phyloP scores from a whole-genome alignment of 352 stramenopile genomes.

The Bremia lactucae region DNA sequence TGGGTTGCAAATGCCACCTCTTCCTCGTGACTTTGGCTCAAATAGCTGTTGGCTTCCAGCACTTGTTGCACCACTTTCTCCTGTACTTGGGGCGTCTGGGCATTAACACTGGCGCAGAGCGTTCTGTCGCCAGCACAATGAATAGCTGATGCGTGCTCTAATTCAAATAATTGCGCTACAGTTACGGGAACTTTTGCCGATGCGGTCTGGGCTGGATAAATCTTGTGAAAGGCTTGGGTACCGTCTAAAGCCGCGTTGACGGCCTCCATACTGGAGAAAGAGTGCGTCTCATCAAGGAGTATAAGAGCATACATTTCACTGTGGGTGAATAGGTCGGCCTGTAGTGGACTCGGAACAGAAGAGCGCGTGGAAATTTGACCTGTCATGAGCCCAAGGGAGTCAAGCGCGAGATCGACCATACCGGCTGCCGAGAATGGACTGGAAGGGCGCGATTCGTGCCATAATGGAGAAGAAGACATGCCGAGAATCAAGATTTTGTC shows the following conservation, averaged over 20 bases:
- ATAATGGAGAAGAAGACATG: conserved; percentile 10
- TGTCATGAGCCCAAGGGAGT: conserved; percentile 23
- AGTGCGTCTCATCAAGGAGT: conserved; percentile 19
- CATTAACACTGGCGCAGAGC: conserved; percentile 17
- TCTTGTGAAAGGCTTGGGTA: conserved; percentile 17
- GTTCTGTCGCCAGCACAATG: conserved; percentile 21
- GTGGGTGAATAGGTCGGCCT: conserved; percentile 34
- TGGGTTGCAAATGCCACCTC: conserved; percentile 26
- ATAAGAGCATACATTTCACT: conserved; percentile 25
- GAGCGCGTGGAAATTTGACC: conserved; percentile 14
- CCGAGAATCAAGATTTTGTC: conserved; percentile 24
- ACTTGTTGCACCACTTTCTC: conserved; percentile 16
- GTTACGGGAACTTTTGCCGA: conserved; percentile 16
- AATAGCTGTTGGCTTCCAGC: conserved; percentile 18
- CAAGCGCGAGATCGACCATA: conserved; percentile 30
- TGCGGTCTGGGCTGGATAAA: conserved; percentile 14
- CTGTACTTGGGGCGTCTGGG: neutral
- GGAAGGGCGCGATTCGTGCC: conserved; percentile 9
- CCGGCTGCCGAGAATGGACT: conserved; percentile 19
- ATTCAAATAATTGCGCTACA: conserved; percentile 20
- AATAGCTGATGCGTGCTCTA: conserved; percentile 7
- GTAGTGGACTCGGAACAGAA: conserved; percentile 19
- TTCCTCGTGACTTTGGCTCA: conserved; percentile 10
- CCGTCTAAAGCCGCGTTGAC: conserved; percentile 15
- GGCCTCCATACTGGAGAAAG: conserved; percentile 7